Percentiles rank a stretch among this genome's conserved stretches.
phyloP scores from a whole-genome alignment of 2,329 filamentous ascomycete genomes.

The Talaromyces sp. region DNA sequence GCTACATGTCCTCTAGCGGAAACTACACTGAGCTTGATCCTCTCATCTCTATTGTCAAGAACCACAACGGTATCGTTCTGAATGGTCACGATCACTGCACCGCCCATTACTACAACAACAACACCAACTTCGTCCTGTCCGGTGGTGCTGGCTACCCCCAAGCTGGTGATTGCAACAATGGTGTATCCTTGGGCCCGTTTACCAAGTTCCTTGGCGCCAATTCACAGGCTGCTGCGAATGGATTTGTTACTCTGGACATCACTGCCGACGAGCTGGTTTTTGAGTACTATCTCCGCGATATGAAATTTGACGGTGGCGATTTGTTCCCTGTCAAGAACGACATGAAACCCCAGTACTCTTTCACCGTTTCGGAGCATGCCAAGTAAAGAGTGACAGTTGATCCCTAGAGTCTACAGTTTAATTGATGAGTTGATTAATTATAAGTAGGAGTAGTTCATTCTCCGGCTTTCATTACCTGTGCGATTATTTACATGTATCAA shows the following conservation, averaged over 20 bases:
- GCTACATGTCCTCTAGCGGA: slow-evolving; percentile 15
- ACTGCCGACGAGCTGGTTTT: slow-evolving; percentile 16
- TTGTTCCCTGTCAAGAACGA: slow-evolving; percentile 18
- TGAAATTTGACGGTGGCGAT: slow-evolving; percentile 19
- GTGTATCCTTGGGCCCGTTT: slow-evolving; percentile 18
- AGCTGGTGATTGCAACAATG: slow-evolving; percentile 22
- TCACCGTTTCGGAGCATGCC: slow-evolving; percentile 14
- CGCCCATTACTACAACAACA: slow-evolving; percentile 19
- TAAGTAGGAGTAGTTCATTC: not conserved
- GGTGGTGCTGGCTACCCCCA: slow-evolving; percentile 10
- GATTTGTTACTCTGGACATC: slow-evolving; percentile 24
- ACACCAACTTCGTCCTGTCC: slow-evolving; percentile 21
- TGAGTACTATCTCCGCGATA: slow-evolving; percentile 16
- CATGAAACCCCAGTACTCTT: slow-evolving; percentile 17
- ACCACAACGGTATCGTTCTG: slow-evolving; percentile 17
- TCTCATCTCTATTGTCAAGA: slow-evolving; percentile 18
- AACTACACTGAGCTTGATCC: slow-evolving; percentile 21
- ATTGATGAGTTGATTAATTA: not conserved
- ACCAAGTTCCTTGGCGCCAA: slow-evolving; percentile 20
- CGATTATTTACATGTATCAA: not conserved
- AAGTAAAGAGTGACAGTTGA: not conserved
- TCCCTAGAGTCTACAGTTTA: no score
- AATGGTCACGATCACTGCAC: slow-evolving; percentile 25
- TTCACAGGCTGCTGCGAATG: slow-evolving; percentile 18
- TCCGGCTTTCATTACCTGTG: not conserved